phyloP scores from a whole-genome alignment of 495 filamentous ascomycete species.

The Aspergillus egyptiacus region DNA sequence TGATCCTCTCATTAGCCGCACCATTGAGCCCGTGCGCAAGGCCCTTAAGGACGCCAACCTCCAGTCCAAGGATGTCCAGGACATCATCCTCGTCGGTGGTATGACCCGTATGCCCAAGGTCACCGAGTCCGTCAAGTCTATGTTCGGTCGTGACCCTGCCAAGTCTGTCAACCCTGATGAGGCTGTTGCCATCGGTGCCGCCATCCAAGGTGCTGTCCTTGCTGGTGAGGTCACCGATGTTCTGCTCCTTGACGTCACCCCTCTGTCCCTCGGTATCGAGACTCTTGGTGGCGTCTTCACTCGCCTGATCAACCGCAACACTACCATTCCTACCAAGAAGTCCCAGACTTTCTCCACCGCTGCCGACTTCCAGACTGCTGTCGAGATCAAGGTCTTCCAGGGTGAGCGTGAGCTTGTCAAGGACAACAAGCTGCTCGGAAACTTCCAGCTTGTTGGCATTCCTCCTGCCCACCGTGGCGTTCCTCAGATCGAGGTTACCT shows the following conservation, averaged over 20 bases:
- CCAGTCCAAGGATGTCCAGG: conserved; percentile 92
- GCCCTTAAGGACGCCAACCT: conserved; percentile 95
- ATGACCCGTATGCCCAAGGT: conserved; percentile 99
- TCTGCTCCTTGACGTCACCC: conserved; percentile 93
- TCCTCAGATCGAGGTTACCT: conserved; percentile 96
- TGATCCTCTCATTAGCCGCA: conserved; percentile 81
- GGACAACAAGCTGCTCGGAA: conserved; percentile 98
- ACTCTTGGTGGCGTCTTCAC: conserved; percentile 99
- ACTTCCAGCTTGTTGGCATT: conserved; percentile 99
- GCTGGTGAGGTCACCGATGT: conserved; percentile 96
- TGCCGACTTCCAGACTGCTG: conserved; percentile 97
- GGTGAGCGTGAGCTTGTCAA: conserved; percentile 98
- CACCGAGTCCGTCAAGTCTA: conserved; percentile 90
- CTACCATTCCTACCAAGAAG: conserved; percentile 99
- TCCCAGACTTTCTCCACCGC: conserved; percentile 98
- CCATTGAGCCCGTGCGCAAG: conserved; percentile 91
- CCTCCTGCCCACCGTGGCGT: conserved; percentile 97
- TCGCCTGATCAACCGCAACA: conserved; percentile 98
- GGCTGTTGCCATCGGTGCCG: conserved; percentile 97
- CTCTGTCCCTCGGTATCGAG: conserved; percentile 98
- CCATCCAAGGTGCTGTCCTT: conserved; percentile 95
- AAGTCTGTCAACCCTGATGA: conserved; percentile 99
- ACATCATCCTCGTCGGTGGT: conserved; percentile 97
- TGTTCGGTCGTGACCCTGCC: conserved; percentile 96
- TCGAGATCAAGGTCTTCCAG: conserved; percentile 99